A percentile compares a stretch with the other conserved stretches of the same genome.
These are phyloP conservation scores for Coccomyxa sp. DNA, from an alignment of 139 green algal genomes.

Conservation along the genomic window DNA sequence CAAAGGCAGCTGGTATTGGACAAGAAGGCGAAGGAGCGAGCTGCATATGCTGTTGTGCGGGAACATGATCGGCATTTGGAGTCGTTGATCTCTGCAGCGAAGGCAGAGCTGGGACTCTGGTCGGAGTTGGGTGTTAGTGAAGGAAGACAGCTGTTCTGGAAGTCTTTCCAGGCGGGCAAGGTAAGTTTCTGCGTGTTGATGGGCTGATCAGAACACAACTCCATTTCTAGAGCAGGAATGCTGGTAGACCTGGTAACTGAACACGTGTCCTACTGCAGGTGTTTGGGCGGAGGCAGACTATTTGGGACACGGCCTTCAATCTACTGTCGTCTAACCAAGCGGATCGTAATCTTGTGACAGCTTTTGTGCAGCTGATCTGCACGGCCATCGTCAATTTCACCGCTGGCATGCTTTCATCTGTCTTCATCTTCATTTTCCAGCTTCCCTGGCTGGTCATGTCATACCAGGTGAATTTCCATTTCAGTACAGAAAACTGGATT, in stretches of 20 bases:
- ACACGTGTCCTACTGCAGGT: neutral
- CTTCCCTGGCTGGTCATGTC: constrained; percentile 1
- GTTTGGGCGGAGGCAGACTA: constrained; percentile 1
- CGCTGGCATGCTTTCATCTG: neutral
- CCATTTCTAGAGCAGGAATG: neutral
- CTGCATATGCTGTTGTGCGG: neutral
- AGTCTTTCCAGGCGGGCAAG: constrained; percentile 4
- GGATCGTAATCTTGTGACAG: neutral
- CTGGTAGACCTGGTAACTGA: neutral
- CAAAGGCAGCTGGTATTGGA: neutral
- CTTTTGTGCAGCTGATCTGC: neutral
- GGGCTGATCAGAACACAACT: neutral
- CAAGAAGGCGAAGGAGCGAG: neutral
- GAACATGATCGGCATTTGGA: neutral
- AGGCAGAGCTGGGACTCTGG: constrained; percentile 5
- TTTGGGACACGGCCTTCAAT: neutral
- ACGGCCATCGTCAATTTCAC: constrained; percentile 8
- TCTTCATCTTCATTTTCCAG: constrained; percentile 3
- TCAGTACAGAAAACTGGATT: neutral
- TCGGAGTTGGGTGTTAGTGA: neutral
- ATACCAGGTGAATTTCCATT: neutral
- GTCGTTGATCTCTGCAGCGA: neutral
- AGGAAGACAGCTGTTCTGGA: constrained; percentile 4
- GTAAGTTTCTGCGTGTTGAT: neutral
- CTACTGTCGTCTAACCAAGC: neutral